These are phyloP conservation scores for Trypanosoma scelopori DNA, from an alignment of 208 protist genomes.

Conservation along the genomic window DNA sequence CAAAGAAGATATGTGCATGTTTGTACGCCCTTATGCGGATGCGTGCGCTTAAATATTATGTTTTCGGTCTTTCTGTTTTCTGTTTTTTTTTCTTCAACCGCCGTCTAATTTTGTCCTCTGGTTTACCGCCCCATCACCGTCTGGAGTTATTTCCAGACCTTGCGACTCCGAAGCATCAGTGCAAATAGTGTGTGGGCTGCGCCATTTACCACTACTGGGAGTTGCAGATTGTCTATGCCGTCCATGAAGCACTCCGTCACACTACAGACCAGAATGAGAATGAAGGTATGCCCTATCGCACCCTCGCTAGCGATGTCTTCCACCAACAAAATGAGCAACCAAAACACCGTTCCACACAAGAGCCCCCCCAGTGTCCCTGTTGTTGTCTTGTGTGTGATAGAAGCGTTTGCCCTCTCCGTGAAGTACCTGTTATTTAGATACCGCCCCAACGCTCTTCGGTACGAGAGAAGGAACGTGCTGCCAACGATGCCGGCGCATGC, in stretches of 20 bases:
- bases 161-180: constrained; percentile 37
- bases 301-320: not conserved
- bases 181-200: constrained; percentile 66
- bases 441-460: constrained; percentile 59
- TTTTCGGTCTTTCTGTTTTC: constrained; percentile 1
- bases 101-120: no score
- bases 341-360: constrained; percentile 71
- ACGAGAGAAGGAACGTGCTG: constrained; percentile 67
- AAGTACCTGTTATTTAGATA: constrained; percentile 81
- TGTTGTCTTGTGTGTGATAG: constrained; percentile 89
- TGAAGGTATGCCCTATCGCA: constrained; percentile 41
- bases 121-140: no score
- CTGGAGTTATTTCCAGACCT: constrained; percentile 33
- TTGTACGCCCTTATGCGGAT: constrained; percentile 8
- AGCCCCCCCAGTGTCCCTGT: constrained; percentile 79
- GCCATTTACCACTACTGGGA: constrained; percentile 82
- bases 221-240: constrained; percentile 88
- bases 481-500: constrained; percentile 81
- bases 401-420: constrained; percentile 72
- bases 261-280: constrained; percentile 70
- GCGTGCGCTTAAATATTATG: not conserved
- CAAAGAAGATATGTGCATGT: constrained; percentile 8
- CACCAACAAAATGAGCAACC: constrained; percentile 53
- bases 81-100: no score
- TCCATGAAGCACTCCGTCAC: constrained; percentile 87